Conservation (phyloP, 345 rosid species). For the Ceriops tagal region DNA sequence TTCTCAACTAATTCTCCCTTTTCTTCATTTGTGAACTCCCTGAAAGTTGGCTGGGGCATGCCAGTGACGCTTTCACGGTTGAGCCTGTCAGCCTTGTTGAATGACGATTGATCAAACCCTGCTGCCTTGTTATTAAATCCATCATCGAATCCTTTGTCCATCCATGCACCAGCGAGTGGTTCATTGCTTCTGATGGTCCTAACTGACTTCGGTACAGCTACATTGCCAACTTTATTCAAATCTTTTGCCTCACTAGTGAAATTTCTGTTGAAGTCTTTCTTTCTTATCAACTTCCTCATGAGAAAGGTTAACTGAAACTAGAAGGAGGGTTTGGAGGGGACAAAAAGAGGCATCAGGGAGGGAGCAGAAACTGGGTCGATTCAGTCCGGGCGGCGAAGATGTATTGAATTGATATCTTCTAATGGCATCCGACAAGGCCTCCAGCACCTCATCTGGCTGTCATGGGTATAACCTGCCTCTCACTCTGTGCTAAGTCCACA, state of each 20-base stretch:
- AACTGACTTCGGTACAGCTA: conserved; percentile 27
- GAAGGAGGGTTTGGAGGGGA: no score
- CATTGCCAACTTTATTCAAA: not conserved
- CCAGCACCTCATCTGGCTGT: no score
- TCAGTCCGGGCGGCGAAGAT: no score
- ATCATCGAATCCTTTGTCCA: conserved; percentile 16
- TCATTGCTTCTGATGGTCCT: conserved; percentile 34
- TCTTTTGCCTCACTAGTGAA: conserved; percentile 21
- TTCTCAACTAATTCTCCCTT: conserved; percentile 29
- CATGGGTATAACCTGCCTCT: no score
- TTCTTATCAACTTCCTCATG: conserved; percentile 21
- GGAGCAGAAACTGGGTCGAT: no score
- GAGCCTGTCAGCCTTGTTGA: conserved; percentile 16
- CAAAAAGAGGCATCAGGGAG: no score
- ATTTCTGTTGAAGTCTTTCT: conserved; percentile 24
- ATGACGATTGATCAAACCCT: conserved; percentile 24
- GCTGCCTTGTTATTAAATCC: conserved; percentile 7
- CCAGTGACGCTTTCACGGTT: conserved; percentile 14
- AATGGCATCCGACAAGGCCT: no score
- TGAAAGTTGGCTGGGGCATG: conserved; percentile 26
- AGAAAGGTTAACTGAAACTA: no score
- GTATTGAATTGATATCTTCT: no score
- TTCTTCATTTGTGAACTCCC: conserved; percentile 29
- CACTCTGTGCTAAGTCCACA: no score
- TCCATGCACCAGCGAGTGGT: conserved; percentile 22